These are phyloP conservation scores for Myriosclerotinia curreyana DNA, from an alignment of 2,329 filamentous ascomycete species.

Conservation along the genomic window DNA sequence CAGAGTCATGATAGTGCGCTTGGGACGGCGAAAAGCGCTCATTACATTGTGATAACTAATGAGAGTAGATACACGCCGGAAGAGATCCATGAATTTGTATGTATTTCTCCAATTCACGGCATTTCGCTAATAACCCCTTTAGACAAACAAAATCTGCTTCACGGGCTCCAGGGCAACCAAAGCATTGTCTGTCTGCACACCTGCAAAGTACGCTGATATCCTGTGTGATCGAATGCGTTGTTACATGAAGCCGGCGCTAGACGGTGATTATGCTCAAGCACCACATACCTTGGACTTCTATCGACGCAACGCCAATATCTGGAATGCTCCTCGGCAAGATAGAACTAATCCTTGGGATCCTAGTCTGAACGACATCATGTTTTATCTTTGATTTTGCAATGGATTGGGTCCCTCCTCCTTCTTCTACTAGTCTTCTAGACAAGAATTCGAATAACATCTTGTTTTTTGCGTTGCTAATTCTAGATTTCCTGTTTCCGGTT, in stretches of 20 bases:
- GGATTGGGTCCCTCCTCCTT: too few species aligned
- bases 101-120: background rate
- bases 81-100: constrained; percentile 42
- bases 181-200: constrained; percentile 78
- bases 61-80: constrained; percentile 50
- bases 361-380: background rate
- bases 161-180: constrained; percentile 79
- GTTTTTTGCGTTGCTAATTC: too few species aligned
- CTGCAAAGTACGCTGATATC: constrained; percentile 85
- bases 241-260: constrained; percentile 52
- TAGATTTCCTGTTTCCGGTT: too few species aligned
- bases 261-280: background rate
- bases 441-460: too few species aligned
- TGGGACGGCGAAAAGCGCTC: background rate
- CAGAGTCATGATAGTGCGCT: constrained; percentile 10
- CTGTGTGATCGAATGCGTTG: constrained; percentile 71
- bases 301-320: background rate
- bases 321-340: background rate
- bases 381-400: background rate
- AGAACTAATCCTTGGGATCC: background rate
- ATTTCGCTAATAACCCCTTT: constrained; percentile 32
- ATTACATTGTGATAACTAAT: constrained; percentile 56
- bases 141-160: constrained; percentile 78
- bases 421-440: background rate
- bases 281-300: background rate